phyloP scores from a whole-genome alignment of 192 early-diverging fungal species.

The Thamnidium elegans region DNA sequence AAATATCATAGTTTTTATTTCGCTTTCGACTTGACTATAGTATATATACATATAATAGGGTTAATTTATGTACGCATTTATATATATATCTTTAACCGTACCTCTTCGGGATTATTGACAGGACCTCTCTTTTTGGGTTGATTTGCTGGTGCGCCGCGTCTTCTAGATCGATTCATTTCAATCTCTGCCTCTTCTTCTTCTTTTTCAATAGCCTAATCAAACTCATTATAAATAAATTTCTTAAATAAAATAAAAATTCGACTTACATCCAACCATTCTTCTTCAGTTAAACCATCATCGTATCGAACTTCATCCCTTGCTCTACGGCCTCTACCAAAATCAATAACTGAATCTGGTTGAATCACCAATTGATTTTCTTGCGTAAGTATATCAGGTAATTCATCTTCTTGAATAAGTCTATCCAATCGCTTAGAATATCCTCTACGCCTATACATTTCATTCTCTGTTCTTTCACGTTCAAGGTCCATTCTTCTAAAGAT shows the following conservation, averaged over 20 bases:
- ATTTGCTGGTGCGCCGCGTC: background rate
- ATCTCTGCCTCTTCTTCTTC: constrained; percentile 43
- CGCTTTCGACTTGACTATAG: constrained; percentile 18
- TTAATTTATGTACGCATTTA: background rate
- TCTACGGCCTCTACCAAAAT: constrained; percentile 73
- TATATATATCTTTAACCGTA: background rate
- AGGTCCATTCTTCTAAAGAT: constrained; percentile 76
- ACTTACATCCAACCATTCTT: constrained; percentile 81
- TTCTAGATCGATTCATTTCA: constrained; percentile 18
- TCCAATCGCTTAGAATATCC: constrained; percentile 67
- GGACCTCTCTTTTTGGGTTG: constrained; percentile 4
- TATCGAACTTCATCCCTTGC: constrained; percentile 75
- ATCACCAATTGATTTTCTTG: constrained; percentile 55
- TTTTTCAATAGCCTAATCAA: constrained; percentile 58
- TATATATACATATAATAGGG: background rate
- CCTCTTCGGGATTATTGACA: background rate
- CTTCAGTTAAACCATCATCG: constrained; percentile 91
- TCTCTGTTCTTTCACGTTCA: constrained; percentile 56
- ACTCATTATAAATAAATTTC: background rate
- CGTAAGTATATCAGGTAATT: constrained; percentile 81
- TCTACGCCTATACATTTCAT: constrained; percentile 45
- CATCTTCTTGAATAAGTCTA: constrained; percentile 79
- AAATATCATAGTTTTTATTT: constrained; percentile 36
- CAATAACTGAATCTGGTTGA: constrained; percentile 45
- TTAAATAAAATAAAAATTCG: background rate